phyloP scores from a whole-genome alignment of 1,284 basidiomycete species.

The Agaricales sp. region DNA sequence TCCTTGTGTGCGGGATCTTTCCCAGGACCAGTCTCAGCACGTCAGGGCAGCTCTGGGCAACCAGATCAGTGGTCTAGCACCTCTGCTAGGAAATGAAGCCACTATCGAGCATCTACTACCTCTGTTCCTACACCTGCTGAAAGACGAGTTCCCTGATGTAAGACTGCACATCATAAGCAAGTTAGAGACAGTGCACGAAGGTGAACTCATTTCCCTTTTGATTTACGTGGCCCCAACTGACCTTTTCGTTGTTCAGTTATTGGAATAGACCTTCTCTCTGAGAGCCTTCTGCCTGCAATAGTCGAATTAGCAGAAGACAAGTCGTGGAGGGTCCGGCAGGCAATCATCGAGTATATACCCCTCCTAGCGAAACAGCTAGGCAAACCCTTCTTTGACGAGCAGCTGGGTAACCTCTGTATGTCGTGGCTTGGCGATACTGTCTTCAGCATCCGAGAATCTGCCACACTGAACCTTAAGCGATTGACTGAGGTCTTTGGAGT shows the following conservation, averaged over 20 bases:
- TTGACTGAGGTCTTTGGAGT: conserved; percentile 98
- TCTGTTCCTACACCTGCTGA: conserved; percentile 91
- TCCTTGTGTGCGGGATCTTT: conserved; percentile 94
- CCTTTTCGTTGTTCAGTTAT: conserved; percentile 54
- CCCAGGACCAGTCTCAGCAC: conserved; percentile 92
- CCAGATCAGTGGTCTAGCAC: conserved; percentile 97
- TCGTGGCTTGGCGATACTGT: conserved; percentile 99
- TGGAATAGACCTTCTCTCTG: conserved; percentile 92
- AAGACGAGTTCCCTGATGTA: conserved; percentile 99
- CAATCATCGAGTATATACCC: conserved; percentile 98
- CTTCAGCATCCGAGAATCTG: conserved; percentile 96
- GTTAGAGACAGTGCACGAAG: conserved; percentile 91
- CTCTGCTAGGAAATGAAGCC: conserved; percentile 87
- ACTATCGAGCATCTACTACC: conserved; percentile 97
- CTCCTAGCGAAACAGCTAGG: conserved; percentile 95
- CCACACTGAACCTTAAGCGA: conserved; percentile 95
- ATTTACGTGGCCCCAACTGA: conserved; percentile 4
- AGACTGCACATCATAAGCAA: conserved; percentile 98
- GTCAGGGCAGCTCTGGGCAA: conserved; percentile 95
- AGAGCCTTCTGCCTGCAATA: conserved; percentile 95
- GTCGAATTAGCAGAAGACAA: conserved; percentile 99
- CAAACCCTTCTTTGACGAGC: conserved; percentile 96
- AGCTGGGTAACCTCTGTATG: conserved; percentile 96
- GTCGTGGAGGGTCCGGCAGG: conserved; percentile 99
- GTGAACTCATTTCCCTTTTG: conserved; percentile 34